phyloP scores from a whole-genome alignment of 495 filamentous ascomycete genomes.

The Xylaria telfairii region DNA sequence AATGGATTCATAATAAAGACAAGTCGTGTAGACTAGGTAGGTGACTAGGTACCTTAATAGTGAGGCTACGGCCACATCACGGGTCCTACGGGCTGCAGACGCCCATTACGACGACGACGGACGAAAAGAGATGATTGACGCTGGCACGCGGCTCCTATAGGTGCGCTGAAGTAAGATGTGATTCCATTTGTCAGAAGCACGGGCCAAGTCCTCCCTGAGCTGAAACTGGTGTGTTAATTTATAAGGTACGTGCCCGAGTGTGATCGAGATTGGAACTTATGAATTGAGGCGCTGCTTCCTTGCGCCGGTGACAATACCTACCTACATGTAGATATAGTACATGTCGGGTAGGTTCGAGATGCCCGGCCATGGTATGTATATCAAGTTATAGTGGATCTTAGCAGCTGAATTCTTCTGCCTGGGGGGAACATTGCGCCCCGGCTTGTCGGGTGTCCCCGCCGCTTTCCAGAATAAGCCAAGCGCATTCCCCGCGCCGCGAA shows the following conservation, averaged over 20 bases:
- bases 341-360: too few relatives aligned
- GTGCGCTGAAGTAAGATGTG: not conserved
- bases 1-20: not conserved
- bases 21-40: not conserved
- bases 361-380: not conserved
- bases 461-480: not conserved
- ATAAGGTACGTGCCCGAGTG: not conserved
- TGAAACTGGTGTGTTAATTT: not conserved
- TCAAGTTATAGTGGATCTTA: not conserved
- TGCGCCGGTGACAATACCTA: not conserved
- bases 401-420: not conserved
- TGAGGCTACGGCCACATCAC: constrained; percentile 24
- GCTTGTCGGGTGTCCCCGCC: constrained; percentile 1
- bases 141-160: not conserved
- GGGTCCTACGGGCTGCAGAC: constrained; percentile 5
- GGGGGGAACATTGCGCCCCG: not conserved
- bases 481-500: constrained; percentile 2
- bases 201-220: not conserved
- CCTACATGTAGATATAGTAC: too few relatives aligned
- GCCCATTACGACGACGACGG: not conserved
- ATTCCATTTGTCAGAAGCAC: constrained; percentile 19
- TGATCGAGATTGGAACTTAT: constrained; percentile 21
- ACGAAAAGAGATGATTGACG: not conserved
- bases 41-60: not conserved
- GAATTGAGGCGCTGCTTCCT: constrained; percentile 17